Percentiles rank a stretch among this genome's conserved stretches.
These are phyloP conservation scores for Avicennia marina DNA, from an alignment of 257 asterid species.

Conservation along the genomic window DNA sequence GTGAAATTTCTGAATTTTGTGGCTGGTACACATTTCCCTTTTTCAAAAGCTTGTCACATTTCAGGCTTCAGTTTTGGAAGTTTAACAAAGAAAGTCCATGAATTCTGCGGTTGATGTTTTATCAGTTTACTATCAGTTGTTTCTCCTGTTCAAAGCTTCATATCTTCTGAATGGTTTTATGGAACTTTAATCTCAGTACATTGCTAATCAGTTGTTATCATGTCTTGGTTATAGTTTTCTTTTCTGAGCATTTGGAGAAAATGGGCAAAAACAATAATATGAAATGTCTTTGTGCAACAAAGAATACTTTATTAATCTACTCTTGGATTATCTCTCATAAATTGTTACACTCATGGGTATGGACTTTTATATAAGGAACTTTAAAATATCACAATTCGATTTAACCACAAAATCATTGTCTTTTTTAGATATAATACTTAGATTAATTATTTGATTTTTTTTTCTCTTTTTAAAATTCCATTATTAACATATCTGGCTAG, in stretches of 20 bases:
- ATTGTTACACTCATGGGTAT: no score
- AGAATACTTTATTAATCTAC: background rate
- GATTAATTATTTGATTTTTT: background rate
- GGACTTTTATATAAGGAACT: no score
- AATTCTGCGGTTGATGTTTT: background rate
- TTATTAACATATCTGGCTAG: background rate
- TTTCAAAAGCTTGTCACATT: background rate
- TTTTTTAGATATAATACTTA: background rate
- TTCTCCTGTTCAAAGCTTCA: background rate
- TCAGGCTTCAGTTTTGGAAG: background rate
- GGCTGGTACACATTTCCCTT: constrained; percentile 36
- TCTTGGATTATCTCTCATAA: background rate
- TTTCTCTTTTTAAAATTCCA: background rate
- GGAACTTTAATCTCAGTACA: no score
- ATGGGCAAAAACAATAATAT: no score
- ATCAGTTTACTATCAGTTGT: background rate
- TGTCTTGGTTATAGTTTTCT: background rate
- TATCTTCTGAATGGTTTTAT: no score
- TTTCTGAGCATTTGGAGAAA: background rate
- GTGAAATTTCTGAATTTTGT: constrained; percentile 52
- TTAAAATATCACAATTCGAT: no score
- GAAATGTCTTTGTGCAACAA: no score
- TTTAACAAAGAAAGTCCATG: background rate
- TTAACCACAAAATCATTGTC: no score
- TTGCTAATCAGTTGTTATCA: background rate